A percentile compares a stretch with the other conserved stretches of the same genome.
phyloP scores from a whole-genome alignment of 2,329 filamentous ascomycete genomes.

The Dactylella cylindrospora region DNA sequence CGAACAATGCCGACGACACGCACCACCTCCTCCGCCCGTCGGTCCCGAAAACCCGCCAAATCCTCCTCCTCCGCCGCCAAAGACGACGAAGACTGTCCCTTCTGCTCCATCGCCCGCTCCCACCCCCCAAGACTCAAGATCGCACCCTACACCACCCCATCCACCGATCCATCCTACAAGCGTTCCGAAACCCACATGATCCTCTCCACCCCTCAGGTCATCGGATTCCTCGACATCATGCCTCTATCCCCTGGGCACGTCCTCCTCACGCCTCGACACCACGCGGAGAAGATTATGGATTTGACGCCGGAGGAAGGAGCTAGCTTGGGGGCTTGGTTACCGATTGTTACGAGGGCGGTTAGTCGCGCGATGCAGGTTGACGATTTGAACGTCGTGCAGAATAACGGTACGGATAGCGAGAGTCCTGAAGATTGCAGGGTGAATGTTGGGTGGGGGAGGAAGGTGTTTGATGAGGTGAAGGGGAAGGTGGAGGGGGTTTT shows the following conservation, averaged over 20 bases:
- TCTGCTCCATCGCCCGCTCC: conserved; percentile 62
- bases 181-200: conserved; percentile 63
- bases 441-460: conserved; percentile 38
- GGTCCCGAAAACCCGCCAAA: conserved; percentile 19
- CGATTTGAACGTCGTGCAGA: conserved; percentile 97
- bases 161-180: conserved; percentile 30
- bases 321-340: conserved; percentile 68
- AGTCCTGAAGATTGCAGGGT: conserved; percentile 37
- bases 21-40: conserved; percentile 29
- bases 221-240: conserved; percentile 92
- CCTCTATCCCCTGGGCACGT: conserved; percentile 82
- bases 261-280: conserved; percentile 74
- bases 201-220: conserved; percentile 71
- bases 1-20: conserved; percentile 17
- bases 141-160: conserved; percentile 31
- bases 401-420: conserved; percentile 66
- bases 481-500: conserved; percentile 41
- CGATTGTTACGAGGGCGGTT: conserved; percentile 71
- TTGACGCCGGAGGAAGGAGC: conserved; percentile 64
- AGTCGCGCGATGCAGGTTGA: conserved; percentile 67
- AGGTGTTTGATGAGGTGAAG: conserved; percentile 41
- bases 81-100: conserved; percentile 61
- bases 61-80: neutral
- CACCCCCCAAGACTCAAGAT: conserved; percentile 51
- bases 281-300: conserved; percentile 76